Evolutionary conservation across 805 yeast species (phyloP).

Genomic region (Starmerella vitae): DNA sequence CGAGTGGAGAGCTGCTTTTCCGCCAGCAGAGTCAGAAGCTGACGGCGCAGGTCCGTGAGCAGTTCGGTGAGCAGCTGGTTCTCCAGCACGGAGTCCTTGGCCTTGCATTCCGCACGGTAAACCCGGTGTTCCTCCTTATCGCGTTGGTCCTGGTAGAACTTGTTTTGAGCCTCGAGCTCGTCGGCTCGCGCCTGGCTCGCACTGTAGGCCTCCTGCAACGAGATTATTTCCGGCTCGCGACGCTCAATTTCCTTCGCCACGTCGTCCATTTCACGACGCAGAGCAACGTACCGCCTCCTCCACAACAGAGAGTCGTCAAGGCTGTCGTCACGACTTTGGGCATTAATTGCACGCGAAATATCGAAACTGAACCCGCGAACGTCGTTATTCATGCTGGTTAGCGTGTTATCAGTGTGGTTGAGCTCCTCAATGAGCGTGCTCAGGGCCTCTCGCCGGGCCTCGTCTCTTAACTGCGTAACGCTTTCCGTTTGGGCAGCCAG

Average conservation of each 20-base stretch:
- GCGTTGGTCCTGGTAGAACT: slow-evolving; percentile 30
- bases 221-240: slow-evolving; percentile 55
- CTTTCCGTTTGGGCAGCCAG: slow-evolving; percentile 11
- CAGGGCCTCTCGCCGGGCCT: slow-evolving; percentile 16
- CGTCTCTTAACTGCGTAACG: slow-evolving; percentile 7
- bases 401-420: slow-evolving; percentile 29
- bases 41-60: slow-evolving; percentile 63
- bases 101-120: slow-evolving; percentile 25
- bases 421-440: slow-evolving; percentile 15
- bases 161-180: slow-evolving; percentile 41
- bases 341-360: neutral
- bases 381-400: slow-evolving; percentile 27
- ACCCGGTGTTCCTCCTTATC: slow-evolving; percentile 28
- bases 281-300: slow-evolving; percentile 51
- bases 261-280: slow-evolving; percentile 56
- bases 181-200: slow-evolving; percentile 42
- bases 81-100: slow-evolving; percentile 36
- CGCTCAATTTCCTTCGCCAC: slow-evolving; percentile 65
- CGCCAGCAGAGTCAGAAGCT: slow-evolving; percentile 59
- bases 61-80: slow-evolving; percentile 39
- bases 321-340: neutral
- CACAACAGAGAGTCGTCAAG: slow-evolving; percentile 58
- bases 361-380: neutral
- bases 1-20: slow-evolving; percentile 43
- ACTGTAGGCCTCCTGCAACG: slow-evolving; percentile 7